phyloP scores from a whole-genome alignment of 441 rosid genomes.

The Gossypium aridum region DNA sequence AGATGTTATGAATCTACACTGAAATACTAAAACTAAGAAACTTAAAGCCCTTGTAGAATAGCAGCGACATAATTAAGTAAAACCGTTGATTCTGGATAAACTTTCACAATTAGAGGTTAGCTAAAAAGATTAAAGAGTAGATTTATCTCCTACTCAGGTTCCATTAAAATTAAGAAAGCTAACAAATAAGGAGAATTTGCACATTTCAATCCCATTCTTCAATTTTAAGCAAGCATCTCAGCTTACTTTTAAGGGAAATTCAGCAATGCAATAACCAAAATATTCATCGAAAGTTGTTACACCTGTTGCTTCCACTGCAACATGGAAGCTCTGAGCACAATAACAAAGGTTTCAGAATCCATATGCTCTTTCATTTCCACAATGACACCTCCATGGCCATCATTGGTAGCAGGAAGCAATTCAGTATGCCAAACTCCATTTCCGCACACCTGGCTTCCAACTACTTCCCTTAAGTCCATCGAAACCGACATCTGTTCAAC shows the following conservation, averaged over 20 bases:
- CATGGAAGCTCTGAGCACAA: constrained; percentile 47
- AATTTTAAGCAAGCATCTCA: background rate
- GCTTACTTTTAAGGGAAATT: background rate
- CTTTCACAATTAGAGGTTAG: background rate
- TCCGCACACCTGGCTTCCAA: constrained; percentile 4
- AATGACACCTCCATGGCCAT: constrained; percentile 60
- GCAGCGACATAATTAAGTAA: background rate
- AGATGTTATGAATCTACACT: background rate
- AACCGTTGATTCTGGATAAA: background rate
- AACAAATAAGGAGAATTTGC: background rate
- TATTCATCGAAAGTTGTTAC: background rate
- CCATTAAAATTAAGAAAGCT: background rate
- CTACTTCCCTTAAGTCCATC: background rate
- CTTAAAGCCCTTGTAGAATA: background rate
- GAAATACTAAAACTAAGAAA: background rate
- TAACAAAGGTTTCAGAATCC: constrained; percentile 42
- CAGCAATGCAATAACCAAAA: background rate
- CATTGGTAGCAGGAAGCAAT: constrained; percentile 41
- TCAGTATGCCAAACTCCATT: constrained; percentile 23
- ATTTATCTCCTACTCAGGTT: background rate
- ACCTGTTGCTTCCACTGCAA: constrained; percentile 65
- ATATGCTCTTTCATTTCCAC: constrained; percentile 58
- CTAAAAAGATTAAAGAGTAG: background rate
- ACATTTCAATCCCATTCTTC: background rate
- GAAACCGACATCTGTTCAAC: constrained; percentile 9